Evolutionary conservation across 2,329 filamentous ascomycete genomes (phyloP), one percentile per base, ranked within the genome.

Genomic region (Zalaria sp.): DNA sequence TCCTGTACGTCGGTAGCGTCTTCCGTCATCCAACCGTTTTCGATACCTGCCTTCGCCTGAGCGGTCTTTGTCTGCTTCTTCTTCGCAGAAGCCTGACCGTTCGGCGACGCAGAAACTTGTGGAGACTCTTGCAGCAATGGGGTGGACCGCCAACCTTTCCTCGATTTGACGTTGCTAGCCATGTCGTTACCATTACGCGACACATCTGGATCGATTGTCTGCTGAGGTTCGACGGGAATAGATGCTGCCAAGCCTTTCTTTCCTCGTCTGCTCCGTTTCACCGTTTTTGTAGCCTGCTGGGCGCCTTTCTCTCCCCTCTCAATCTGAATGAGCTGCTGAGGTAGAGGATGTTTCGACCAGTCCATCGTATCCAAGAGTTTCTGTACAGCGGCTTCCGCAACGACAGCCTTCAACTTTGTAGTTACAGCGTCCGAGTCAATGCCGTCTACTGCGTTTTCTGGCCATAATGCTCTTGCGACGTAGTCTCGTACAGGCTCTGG

Each of bases 1-100:
- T 93, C 89, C 62, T 89, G 84, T 25, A 91, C 84, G 57, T 96
- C 91, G 0, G 86, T 95, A 25, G 89, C 88, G 55, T 96, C 89
- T 57, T 95, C 91, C 0, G 89, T 95, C 3, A 85, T 87, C 88
- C 89, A 96, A 3, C 86, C 89, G 57, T 86, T 93, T 35, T 85
- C 62, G 32, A 49, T 44, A 41, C 72, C 67, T 43, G 75, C 61
- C 56, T 60, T 61, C 43, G 29, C 3, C 29, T 32, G 29, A 7
- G 29, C 7, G 7, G 7, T 32, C n/a, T n/a, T 32, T 7, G 64
- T 65, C 43, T 57, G 62, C 40, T 58, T 61, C 7, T 55, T 53
- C 42, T 54, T 54, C 9, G 56, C 57, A 32, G 61, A 43, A 11
- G 59, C 59, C 25, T 35, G 31, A 25, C 34, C 9, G 11, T 5